Evolutionary conservation across 2,329 filamentous ascomycete genomes (phyloP), one percentile per base, ranked within the genome.

Genomic region (Calycina herbarum): DNA sequence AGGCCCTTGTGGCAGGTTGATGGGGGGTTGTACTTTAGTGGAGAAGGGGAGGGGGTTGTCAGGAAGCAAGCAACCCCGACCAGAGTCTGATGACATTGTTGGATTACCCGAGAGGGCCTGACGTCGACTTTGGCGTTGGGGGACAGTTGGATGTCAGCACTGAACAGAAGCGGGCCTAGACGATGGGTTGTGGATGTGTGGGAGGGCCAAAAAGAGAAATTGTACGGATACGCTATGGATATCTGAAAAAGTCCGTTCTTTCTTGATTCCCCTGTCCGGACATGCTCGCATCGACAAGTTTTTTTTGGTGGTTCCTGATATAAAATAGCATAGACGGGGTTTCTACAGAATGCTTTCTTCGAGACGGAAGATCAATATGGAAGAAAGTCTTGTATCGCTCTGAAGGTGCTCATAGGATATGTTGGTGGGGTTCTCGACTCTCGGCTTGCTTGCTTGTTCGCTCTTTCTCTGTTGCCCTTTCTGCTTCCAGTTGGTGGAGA

Each of bases 71-170:
- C 40, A 15, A 57, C 42, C 20, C 15, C 24, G 27, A 29, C 27
- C 27, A 29, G 27, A 38, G 38, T 29, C 11, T 24, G 48, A 38
- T 24, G 38, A 40, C 31, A 35, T 24, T 24, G 31, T 24, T 13
- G 33, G 62, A 61, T 57, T 59, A 59, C 58, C 51, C 63, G 63
- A 64, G 45, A 54, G 31, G 63, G 57, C 63, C 45, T 61, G 69
- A 69, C 63, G 67, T 69, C 57, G 66, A 66, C 31, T 65, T 68
- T 70, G 27, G 27, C 27, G 27, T 29, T 29, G 27, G 27, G 27
- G 27, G 27, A 29, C 61, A 63, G 63, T 62, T 61, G 57, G 59
- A n/a, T 24, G 42, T 48, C 35, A 45, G 54, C 51, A 54, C 27
- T 35, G 17, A 38, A 27, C 15, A 27, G 29, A 27, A 29, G 27